Evolutionary conservation across 179 eudicot genomes (phyloP).

Genomic region (Patellifolia procumbens): DNA sequence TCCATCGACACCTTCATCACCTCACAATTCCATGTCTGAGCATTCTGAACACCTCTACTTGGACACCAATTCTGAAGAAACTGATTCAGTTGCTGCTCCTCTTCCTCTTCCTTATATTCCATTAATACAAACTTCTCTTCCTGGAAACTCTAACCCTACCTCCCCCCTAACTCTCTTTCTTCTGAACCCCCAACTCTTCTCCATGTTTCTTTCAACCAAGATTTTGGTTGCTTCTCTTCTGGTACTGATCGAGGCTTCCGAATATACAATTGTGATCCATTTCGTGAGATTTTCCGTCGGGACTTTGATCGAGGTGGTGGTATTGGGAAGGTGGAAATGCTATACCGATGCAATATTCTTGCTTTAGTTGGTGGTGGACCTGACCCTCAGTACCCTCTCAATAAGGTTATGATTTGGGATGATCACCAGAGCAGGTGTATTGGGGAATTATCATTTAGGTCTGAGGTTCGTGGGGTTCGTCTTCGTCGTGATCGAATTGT

Average conservation of each 20-base stretch:
- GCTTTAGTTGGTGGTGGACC: slow-evolving; percentile 60
- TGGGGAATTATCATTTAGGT: slow-evolving; percentile 71
- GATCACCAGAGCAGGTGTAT: slow-evolving; percentile 75
- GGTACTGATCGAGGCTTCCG: slow-evolving; percentile 66
- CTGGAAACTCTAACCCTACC: slow-evolving; percentile 28
- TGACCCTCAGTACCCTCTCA: slow-evolving; percentile 63
- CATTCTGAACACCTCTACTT: slow-evolving; percentile 32
- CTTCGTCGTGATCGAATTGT: slow-evolving; percentile 67
- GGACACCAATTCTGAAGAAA: slow-evolving; percentile 23
- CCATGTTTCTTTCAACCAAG: slow-evolving; percentile 67
- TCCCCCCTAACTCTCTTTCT: slow-evolving; percentile 13
- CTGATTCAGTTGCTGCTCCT: slow-evolving; percentile 13
- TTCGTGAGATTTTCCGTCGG: slow-evolving; percentile 68
- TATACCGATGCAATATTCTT: slow-evolving; percentile 40
- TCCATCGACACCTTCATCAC: not conserved
- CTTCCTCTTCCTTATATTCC: slow-evolving; percentile 27
- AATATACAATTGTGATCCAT: slow-evolving; percentile 71
- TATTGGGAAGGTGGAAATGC: slow-evolving; percentile 39
- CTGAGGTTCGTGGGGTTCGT: slow-evolving; percentile 67
- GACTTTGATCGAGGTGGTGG: slow-evolving; percentile 56
- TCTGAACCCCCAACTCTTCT: slow-evolving; percentile 38
- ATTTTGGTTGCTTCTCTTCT: slow-evolving; percentile 62
- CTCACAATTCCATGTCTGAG: slow-evolving; percentile 33
- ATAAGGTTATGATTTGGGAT: slow-evolving; percentile 93
- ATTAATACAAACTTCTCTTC: slow-evolving; percentile 21